phyloP scores from a whole-genome alignment of 768 basidiomycete species.

The Lyophyllum semitale region DNA sequence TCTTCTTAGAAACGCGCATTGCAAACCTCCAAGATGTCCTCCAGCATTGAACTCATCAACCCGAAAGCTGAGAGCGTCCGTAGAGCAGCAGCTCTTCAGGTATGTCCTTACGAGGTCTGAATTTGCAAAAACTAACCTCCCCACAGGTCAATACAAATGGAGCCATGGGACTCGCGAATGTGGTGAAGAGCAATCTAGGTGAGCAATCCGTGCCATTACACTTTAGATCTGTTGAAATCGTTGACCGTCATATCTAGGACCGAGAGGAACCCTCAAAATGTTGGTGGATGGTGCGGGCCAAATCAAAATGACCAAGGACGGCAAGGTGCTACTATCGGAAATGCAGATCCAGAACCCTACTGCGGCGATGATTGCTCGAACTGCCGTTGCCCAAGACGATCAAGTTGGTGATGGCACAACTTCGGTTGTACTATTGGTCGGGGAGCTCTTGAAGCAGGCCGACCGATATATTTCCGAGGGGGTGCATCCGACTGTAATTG shows the following conservation, averaged over 20 bases:
- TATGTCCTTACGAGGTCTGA: conserved; percentile 26
- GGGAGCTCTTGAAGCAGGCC: conserved; percentile 94
- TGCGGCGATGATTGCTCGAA: conserved; percentile 98
- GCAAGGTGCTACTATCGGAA: conserved; percentile 96
- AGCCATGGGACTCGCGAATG: conserved; percentile 95
- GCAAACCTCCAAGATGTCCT: conserved; percentile 48
- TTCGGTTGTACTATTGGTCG: conserved; percentile 93
- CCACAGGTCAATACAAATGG: conserved; percentile 88
- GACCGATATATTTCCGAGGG: conserved; percentile 98
- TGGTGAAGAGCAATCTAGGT: conserved; percentile 98
- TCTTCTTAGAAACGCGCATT: conserved; percentile 23
- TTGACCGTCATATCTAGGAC: conserved; percentile 53
- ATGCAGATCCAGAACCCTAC: conserved; percentile 99
- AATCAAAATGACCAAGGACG: conserved; percentile 99
- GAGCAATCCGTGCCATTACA: conserved; percentile 20
- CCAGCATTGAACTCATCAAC: conserved; percentile 93
- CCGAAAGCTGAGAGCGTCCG: conserved; percentile 94
- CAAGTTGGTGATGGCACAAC: conserved; percentile 99
- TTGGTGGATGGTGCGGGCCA: conserved; percentile 97
- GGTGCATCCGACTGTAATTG: conserved; percentile 96
- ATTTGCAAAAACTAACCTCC: conserved; percentile 13
- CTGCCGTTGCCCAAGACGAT: conserved; percentile 98
- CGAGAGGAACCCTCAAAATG: conserved; percentile 98
- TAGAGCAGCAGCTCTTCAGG: conserved; percentile 90
- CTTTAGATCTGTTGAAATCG: neutral